Conservation (phyloP, 1,284 basidiomycete species). For the Hymenochaete sp. region DNA sequence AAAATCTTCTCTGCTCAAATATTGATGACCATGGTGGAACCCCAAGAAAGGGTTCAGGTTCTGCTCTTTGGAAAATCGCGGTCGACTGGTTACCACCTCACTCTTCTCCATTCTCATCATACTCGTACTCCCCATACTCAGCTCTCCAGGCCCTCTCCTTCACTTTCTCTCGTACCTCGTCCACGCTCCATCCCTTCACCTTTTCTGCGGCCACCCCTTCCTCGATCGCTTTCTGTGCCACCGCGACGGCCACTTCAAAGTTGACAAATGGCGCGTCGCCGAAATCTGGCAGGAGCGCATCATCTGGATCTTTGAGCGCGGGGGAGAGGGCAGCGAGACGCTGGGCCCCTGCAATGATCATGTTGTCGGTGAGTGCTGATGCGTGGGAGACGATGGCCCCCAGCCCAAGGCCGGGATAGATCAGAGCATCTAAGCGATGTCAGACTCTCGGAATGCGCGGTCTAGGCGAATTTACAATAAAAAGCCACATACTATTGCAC, state of each 20-base stretch:
- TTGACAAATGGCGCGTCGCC: constrained; percentile 60
- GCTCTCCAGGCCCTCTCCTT: constrained; percentile 50
- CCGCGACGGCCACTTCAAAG: constrained; percentile 74
- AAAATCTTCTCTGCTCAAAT: too few species aligned
- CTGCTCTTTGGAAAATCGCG: too few species aligned
- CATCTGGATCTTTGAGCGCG: constrained; percentile 55
- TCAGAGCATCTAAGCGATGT: constrained; percentile 50
- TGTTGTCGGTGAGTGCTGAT: constrained; percentile 56
- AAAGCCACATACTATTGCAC: constrained; percentile 50
- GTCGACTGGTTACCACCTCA: constrained; percentile 16
- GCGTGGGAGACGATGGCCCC: constrained; percentile 61
- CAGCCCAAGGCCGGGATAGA: constrained; percentile 74
- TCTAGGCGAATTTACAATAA: neutral
- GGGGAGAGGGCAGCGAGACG: constrained; percentile 71
- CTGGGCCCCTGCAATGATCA: constrained; percentile 72
- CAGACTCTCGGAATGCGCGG: neutral
- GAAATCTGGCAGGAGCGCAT: constrained; percentile 67
- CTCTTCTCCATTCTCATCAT: constrained; percentile 46
- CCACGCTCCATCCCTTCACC: constrained; percentile 35
- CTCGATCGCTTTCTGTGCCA: constrained; percentile 64
- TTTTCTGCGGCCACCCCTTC: constrained; percentile 55
- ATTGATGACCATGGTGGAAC: too few species aligned
- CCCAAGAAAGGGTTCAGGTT: too few species aligned
- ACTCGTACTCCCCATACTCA: constrained; percentile 54
- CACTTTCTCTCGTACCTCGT: constrained; percentile 44